Evolutionary conservation across 352 stramenopile genomes (phyloP).

Genomic region (Pythium dissimile): DNA sequence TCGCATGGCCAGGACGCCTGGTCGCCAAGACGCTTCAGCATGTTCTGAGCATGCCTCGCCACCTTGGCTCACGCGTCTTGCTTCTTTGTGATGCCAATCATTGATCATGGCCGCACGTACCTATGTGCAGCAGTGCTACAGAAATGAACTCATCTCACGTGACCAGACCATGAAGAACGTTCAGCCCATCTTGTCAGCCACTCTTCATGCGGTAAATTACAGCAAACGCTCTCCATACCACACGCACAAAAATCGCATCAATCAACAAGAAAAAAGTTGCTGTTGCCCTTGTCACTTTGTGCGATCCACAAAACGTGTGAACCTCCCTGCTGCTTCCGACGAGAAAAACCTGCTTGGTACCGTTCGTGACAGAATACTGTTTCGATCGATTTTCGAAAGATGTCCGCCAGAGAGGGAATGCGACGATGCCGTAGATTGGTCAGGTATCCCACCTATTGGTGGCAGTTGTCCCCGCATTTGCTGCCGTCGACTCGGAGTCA

Average conservation of each 20-base stretch:
- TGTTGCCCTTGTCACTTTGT: background rate
- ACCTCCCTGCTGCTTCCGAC: no score
- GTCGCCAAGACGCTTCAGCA: no score
- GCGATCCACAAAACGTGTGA: background rate
- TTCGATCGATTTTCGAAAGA: no score
- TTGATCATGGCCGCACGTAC: background rate
- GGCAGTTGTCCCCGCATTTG: no score
- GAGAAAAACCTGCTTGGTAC: no score
- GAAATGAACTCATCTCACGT: conserved; percentile 8
- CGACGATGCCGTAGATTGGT: no score
- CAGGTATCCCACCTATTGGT: no score
- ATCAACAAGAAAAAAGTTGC: background rate
- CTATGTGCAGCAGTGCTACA: background rate
- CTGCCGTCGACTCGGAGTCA: no score
- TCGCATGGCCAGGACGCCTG: background rate
- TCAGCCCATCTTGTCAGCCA: background rate
- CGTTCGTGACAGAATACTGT: no score
- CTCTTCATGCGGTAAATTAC: background rate
- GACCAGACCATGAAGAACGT: conserved; percentile 1
- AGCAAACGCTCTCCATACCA: background rate
- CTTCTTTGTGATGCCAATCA: background rate
- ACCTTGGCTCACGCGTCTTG: no score
- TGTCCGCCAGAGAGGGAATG: no score
- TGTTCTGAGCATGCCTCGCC: no score
- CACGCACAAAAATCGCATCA: background rate